phyloP scores from a whole-genome alignment of 768 basidiomycete species.

The Boletales sp. region DNA sequence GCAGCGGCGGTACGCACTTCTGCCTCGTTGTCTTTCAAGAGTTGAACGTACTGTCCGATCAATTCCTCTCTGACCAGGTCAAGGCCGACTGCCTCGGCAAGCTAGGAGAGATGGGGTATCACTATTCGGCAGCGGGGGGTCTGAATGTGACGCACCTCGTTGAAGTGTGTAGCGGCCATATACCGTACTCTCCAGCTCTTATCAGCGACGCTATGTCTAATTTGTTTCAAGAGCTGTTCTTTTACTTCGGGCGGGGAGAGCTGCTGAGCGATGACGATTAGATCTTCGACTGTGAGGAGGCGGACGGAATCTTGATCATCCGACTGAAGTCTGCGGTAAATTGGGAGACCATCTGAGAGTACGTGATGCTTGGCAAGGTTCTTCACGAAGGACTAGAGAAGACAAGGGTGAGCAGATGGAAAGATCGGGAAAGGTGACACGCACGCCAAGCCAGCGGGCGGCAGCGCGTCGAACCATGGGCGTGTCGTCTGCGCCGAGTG shows the following conservation, averaged over 20 bases:
- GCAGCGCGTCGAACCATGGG: constrained; percentile 98
- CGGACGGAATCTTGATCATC: constrained; percentile 99
- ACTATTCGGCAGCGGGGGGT: background rate
- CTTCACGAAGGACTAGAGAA: constrained; percentile 67
- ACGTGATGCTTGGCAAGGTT: constrained; percentile 79
- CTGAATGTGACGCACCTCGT: constrained; percentile 56
- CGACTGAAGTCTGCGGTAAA: constrained; percentile 89
- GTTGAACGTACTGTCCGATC: constrained; percentile 86
- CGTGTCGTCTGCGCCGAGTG: constrained; percentile 89
- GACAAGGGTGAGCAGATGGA: constrained; percentile 9
- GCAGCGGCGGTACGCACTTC: constrained; percentile 96
- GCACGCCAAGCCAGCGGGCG: constrained; percentile 92
- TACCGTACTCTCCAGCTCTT: constrained; percentile 99
- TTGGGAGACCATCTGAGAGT: constrained; percentile 80
- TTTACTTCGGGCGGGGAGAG: constrained; percentile 87
- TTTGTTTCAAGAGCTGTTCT: constrained; percentile 82
- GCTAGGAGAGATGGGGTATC: constrained; percentile 39
- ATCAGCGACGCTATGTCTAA: constrained; percentile 84
- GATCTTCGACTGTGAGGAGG: constrained; percentile 89
- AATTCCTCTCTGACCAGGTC: constrained; percentile 93
- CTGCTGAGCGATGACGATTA: constrained; percentile 87
- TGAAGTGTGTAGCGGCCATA: constrained; percentile 98
- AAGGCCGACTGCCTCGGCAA: constrained; percentile 86
- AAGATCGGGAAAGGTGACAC: constrained; percentile 30
- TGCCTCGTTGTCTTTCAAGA: constrained; percentile 97